Percentiles rank a stretch among this genome's conserved stretches.
These are phyloP conservation scores for Emmonsiellopsis sp. DNA, from an alignment of 2,329 filamentous ascomycete species.

Conservation along the genomic window DNA sequence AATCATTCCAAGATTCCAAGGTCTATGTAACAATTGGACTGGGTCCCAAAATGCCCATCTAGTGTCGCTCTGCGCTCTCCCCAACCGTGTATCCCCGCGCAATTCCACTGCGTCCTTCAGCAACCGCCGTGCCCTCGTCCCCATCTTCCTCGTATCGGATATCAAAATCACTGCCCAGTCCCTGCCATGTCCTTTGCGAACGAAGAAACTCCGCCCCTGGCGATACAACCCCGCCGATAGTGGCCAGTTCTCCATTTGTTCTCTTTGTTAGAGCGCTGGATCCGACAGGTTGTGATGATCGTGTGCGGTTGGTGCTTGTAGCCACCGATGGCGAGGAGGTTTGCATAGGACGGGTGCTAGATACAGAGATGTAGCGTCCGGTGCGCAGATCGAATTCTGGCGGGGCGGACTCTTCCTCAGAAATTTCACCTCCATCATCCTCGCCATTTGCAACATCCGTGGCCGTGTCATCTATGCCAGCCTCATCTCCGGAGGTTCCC, in stretches of 20 bases:
- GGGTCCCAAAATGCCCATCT: not conserved
- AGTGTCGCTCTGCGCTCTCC: conserved; percentile 35
- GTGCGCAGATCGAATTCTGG: conserved; percentile 91
- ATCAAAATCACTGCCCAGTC: conserved; percentile 76
- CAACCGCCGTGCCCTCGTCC: conserved; percentile 42
- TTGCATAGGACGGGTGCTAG: conserved; percentile 51
- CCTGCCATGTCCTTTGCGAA: conserved; percentile 80
- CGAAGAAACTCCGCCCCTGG: conserved; percentile 82
- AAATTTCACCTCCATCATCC: conserved; percentile 43
- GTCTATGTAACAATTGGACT: no score
- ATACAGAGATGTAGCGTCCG: conserved; percentile 69
- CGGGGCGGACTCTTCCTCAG: conserved; percentile 57
- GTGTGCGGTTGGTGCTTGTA: conserved; percentile 17
- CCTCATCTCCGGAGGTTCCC: conserved; percentile 14
- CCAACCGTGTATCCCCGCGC: conserved; percentile 81
- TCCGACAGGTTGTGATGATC: conserved; percentile 16
- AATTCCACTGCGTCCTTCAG: conserved; percentile 79
- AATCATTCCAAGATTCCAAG: not conserved
- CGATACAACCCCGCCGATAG: conserved; percentile 77
- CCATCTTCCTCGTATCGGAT: conserved; percentile 50
- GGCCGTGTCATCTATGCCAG: conserved; percentile 9
- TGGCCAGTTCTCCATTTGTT: conserved; percentile 61
- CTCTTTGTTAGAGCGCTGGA: conserved; percentile 53
- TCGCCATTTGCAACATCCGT: conserved; percentile 33
- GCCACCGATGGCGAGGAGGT: conserved; percentile 21